Conservation (phyloP, 441 rosid genomes). For the Aquilaria agallochum region DNA sequence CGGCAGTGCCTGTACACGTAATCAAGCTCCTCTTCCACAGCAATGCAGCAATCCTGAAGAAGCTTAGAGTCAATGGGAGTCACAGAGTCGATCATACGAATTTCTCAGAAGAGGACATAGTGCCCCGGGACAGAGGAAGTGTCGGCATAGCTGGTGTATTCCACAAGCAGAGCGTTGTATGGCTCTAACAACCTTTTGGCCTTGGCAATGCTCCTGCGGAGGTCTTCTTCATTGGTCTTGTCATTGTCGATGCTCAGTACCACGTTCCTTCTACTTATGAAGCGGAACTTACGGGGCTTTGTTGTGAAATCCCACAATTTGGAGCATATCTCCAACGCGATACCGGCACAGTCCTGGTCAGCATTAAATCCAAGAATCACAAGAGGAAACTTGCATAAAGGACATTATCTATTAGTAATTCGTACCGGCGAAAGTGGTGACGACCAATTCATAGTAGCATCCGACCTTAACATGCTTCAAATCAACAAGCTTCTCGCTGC, state of each 20-base stretch:
- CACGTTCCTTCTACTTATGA: conserved; percentile 90
- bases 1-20: conserved; percentile 80
- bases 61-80: conserved; percentile 29
- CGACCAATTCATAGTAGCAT: conserved; percentile 75
- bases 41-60: conserved; percentile 65
- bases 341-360: conserved; percentile 61
- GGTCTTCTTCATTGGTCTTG: conserved; percentile 93
- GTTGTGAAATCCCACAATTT: conserved; percentile 79
- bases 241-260: conserved; percentile 85
- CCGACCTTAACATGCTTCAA: conserved; percentile 63
- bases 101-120: conserved; percentile 87
- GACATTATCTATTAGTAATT: not conserved
- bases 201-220: conserved; percentile 67
- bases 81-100: conserved; percentile 21
- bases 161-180: conserved; percentile 52
- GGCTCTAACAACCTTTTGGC: conserved; percentile 69
- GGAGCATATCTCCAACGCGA: conserved; percentile 87
- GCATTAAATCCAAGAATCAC: not conserved
- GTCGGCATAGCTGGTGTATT: conserved; percentile 86
- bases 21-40: conserved; percentile 80
- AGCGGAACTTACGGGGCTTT: conserved; percentile 76
- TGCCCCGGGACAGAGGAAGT: conserved; percentile 84
- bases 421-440: conserved; percentile 84
- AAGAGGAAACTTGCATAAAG: not conserved
- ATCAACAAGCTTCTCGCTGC: conserved; percentile 50